phyloP scores from a whole-genome alignment of 2,329 filamentous ascomycete species.

The Aspergillus quadricinctus region DNA sequence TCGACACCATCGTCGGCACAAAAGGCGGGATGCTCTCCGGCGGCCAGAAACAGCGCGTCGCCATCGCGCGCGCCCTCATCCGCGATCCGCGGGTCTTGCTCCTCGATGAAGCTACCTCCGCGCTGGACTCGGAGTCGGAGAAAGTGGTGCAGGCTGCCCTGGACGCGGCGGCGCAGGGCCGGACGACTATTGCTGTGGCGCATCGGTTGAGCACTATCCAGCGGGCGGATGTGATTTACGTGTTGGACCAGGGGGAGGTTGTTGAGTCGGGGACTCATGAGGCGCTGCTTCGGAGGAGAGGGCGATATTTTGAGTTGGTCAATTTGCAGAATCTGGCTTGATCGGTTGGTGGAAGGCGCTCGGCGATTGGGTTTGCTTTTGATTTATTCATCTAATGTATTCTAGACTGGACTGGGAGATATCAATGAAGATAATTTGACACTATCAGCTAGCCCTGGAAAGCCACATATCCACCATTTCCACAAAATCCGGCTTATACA shows the following conservation, averaged over 20 bases:
- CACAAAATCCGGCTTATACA: no score
- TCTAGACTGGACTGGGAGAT: no score
- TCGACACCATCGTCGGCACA: conserved; percentile 78
- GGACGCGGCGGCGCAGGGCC: conserved; percentile 77
- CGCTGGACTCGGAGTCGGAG: conserved; percentile 48
- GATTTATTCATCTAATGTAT: no score
- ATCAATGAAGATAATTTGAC: no score
- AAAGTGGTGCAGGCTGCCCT: conserved; percentile 63
- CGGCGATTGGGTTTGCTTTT: not conserved
- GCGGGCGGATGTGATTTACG: conserved; percentile 90
- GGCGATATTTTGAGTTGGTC: conserved; percentile 73
- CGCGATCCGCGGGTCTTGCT: conserved; percentile 83
- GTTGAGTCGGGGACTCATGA: conserved; percentile 79
- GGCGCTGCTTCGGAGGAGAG: conserved; percentile 65
- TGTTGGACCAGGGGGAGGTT: conserved; percentile 86
- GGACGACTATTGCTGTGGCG: conserved; percentile 91
- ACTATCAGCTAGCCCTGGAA: no score
- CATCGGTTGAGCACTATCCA: conserved; percentile 90
- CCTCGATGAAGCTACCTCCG: conserved; percentile 68
- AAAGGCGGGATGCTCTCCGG: conserved; percentile 83
- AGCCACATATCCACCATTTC: not conserved
- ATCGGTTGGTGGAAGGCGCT: conserved; percentile 23
- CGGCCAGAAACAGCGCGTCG: conserved; percentile 91
- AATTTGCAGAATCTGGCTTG: conserved; percentile 69
- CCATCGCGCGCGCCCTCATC: conserved; percentile 84